Base-by-base conservation (phyloP, 371 early-diverging fungal genomes). In the Circinella minor region DNA sequence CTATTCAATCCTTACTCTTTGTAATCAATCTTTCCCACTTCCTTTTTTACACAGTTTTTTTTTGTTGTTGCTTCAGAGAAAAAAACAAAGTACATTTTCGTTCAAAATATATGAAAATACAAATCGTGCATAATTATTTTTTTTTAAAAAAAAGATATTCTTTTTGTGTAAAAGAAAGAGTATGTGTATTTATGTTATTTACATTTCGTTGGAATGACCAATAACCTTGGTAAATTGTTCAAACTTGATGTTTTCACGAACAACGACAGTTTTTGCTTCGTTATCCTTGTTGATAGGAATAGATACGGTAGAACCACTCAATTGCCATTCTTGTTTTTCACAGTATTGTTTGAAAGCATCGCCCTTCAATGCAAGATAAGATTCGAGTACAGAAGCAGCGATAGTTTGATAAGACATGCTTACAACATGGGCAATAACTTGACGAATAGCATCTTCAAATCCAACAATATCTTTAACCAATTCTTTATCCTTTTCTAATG, bases 241-340 rank as follows among this genome's bases (percentile, higher is more conserved):
- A 81, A 96, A 96, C 75, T 90, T 91, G 83, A 95, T 90, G 75
- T 85, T 91, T 77, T 96, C 97, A 77, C 89, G 90, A 69, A 95
- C 91, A 47, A 95, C 91, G 1, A 90, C 88, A 7, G 93, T 87
- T 86, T 92, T 93, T 68, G 92, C 91, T 76, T 92, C 88, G 74
- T 93, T 96, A 71, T 91, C 93, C 79, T 87, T 88, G 81, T 90
- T 91, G 67, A 90, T 79, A 11, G 96, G 96, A 72, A 95, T 89
- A 47, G 84, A 75, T 38, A 94, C 89, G 46, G 91, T 82, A 37
- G 86, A 86, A 20, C 79, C 81, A 61, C 82, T 83, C 68, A 89
- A 78, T 46, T 82, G 77, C 94, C 95, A 95, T 36, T 88, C 88
- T 60, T 89, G 86, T 36, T 83, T 77, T 66, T 82, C 82, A 68